Evolutionary conservation across 1,139 yeast species (phyloP).

Genomic region (Pichia sp.): DNA sequence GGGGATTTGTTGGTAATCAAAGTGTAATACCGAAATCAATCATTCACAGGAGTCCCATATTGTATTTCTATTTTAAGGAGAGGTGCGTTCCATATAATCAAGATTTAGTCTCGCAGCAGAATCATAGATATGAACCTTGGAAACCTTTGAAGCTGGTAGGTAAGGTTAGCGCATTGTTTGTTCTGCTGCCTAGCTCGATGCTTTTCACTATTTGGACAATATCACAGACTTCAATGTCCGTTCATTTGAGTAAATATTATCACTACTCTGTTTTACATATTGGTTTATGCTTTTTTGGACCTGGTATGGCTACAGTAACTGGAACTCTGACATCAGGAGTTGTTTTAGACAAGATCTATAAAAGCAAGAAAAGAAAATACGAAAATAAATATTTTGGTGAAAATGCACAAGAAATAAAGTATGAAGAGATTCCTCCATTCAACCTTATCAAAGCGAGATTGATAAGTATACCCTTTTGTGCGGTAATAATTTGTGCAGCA

Average conservation of each 20-base stretch:
- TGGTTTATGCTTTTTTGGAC: slow-evolving; percentile 57
- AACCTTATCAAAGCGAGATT: slow-evolving; percentile 45
- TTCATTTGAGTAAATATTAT: slow-evolving; percentile 43
- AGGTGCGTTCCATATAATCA: slow-evolving; percentile 23
- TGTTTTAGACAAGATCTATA: slow-evolving; percentile 40
- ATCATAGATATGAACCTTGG: slow-evolving; percentile 32
- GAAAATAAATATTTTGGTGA: slow-evolving; percentile 18
- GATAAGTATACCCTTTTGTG: slow-evolving; percentile 32
- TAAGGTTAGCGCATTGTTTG: slow-evolving; percentile 27
- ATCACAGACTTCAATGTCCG: slow-evolving; percentile 56
- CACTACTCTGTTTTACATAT: slow-evolving; percentile 44
- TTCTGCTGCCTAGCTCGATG: slow-evolving; percentile 47
- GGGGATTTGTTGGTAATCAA: slow-evolving; percentile 63
- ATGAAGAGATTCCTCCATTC: slow-evolving; percentile 24
- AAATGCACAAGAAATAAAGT: not conserved
- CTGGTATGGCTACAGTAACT: slow-evolving; percentile 51
- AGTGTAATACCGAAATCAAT: slow-evolving; percentile 40
- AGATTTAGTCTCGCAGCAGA: slow-evolving; percentile 15
- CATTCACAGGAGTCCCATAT: slow-evolving; percentile 38
- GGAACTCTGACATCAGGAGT: slow-evolving; percentile 46
- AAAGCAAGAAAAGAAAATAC: slow-evolving; percentile 23
- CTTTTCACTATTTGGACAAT: slow-evolving; percentile 67
- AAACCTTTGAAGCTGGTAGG: slow-evolving; percentile 39
- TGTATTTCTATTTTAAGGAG: slow-evolving; percentile 21
- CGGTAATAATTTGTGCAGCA: slow-evolving; percentile 32